Base-by-base conservation (phyloP, 2,329 filamentous ascomycete genomes). In the Graphilbum ipis-grandicollis region DNA sequence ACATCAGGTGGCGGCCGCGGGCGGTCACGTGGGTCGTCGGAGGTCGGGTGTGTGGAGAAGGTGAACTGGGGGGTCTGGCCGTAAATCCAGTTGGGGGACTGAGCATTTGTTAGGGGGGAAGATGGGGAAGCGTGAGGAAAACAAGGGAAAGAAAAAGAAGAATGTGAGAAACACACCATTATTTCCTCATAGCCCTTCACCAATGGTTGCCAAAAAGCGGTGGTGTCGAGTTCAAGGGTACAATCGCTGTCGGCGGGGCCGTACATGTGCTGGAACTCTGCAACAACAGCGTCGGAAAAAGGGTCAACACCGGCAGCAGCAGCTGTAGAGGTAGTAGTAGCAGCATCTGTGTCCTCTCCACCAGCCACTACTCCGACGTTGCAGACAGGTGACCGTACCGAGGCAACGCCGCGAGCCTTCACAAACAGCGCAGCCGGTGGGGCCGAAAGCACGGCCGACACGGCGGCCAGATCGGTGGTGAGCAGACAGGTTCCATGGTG, bases 401-500 rank as follows among this genome's bases (percentile, higher is more conserved):
- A 96, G 48, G 90, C 84, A 1, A 94, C 86, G 0, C 90, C 90
- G 41, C 79, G 76, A 0, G 83, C 82, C 43, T 73, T 73, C 49
- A 96, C 77, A 50, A 72, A 86, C 0, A 66, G 65, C 0, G 79
- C 82, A 0, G 41, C 38, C 8, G 26, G 26, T 1, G 85, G 83
- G n/a, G 83, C 85, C 18, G 71, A 68, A 44, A 98, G 56, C 48
- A 88, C 73, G 3, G 66, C 57, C 2, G 75, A 72, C 21, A 96
- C 79, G 30, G 63, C 57, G 22, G 60, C 54, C 31, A 96, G 60
- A 50, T 93, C 81, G 37, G 82, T 86, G 25, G 68, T 64, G 2
- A 96, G 63, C 31, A 98, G 64, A 49, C 85, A 90, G 0, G 90
- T 98, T 8, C 86, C 90, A 56, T 98, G 90, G 56, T 98, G 90